Evolutionary conservation across 2,329 filamentous ascomycete species (phyloP).

Genomic region (Nothophoma quercina): DNA sequence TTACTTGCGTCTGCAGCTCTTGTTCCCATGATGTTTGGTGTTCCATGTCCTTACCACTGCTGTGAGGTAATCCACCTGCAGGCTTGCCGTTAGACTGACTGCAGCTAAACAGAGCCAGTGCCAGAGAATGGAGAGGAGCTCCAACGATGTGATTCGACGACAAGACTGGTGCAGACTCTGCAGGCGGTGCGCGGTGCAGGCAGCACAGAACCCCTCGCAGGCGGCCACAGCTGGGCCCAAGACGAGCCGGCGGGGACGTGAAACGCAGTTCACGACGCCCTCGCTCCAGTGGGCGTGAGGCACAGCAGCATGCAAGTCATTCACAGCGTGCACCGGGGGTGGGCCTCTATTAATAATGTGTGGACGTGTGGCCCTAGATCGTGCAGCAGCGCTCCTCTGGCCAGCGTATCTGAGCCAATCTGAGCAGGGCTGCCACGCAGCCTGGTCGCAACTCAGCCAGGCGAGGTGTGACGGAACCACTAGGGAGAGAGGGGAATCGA

Average conservation of each 20-base stretch:
- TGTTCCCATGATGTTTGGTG: background rate
- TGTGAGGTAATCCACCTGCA: conserved; percentile 8
- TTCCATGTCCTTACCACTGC: background rate
- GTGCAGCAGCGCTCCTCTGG: conserved; percentile 26
- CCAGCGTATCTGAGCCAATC: conserved; percentile 27
- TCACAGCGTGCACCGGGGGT: conserved; percentile 10
- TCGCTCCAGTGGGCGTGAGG: conserved; percentile 11
- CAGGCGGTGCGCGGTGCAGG: conserved; percentile 10
- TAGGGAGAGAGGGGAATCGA: conserved; percentile 23
- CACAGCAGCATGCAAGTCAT: conserved; percentile 26
- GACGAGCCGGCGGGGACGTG: conserved; percentile 8
- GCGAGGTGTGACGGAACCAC: conserved; percentile 39
- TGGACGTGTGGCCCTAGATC: conserved; percentile 25
- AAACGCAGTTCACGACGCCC: conserved; percentile 6
- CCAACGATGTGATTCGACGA: conserved; percentile 19
- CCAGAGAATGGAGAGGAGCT: conserved; percentile 9
- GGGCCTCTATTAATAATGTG: conserved; percentile 23
- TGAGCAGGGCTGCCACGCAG: conserved; percentile 34
- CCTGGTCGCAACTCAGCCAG: conserved; percentile 29
- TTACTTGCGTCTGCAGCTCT: conserved; percentile 8
- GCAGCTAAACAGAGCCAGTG: conserved; percentile 9
- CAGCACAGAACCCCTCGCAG: conserved; percentile 16
- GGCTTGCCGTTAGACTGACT: conserved; percentile 13
- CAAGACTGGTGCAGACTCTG: conserved; percentile 16
- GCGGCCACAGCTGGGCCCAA: conserved; percentile 4